Evolutionary conservation across 1,284 basidiomycete species (phyloP).

Genomic region (Sporisorium exsertum): DNA sequence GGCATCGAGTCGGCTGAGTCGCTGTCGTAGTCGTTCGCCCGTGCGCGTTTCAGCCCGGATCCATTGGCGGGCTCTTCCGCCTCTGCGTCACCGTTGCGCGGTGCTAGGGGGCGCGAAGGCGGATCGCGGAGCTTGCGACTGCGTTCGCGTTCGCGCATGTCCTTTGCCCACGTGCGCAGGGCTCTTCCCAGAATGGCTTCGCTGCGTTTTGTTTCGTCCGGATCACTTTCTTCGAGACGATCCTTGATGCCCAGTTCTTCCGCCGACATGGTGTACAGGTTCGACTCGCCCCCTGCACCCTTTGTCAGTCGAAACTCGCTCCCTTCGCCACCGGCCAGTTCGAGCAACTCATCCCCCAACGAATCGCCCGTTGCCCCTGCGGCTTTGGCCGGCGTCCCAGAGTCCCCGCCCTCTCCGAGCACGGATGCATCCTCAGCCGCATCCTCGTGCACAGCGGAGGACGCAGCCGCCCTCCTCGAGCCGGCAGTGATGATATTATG

Average conservation of each 20-base stretch:
- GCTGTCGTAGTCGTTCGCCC: constrained; percentile 41
- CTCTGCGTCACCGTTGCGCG: constrained; percentile 3
- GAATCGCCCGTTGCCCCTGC: constrained; percentile 23
- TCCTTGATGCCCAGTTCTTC: constrained; percentile 55
- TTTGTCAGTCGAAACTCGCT: constrained; percentile 15
- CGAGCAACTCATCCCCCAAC: constrained; percentile 55
- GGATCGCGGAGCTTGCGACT: constrained; percentile 32
- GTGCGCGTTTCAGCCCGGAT: constrained; percentile 7
- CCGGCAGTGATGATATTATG: constrained; percentile 72
- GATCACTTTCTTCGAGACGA: constrained; percentile 25
- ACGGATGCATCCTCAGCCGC: constrained; percentile 39
- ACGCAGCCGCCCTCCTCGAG: constrained; percentile 32
- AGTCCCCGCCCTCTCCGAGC: constrained; percentile 17
- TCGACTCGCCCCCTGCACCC: constrained; percentile 17
- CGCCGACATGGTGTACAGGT: constrained; percentile 44
- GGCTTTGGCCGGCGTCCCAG: constrained; percentile 18
- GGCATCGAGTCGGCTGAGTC: constrained; percentile 38
- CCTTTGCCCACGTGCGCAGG: constrained; percentile 39
- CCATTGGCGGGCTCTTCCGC: constrained; percentile 10
- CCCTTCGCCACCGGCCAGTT: constrained; percentile 48
- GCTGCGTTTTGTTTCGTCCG: constrained; percentile 34
- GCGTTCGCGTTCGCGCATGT: constrained; percentile 44
- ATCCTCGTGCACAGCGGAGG: constrained; percentile 15
- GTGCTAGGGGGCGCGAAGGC: neutral
- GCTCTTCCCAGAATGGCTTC: constrained; percentile 38